Base-by-base conservation (phyloP, 2,329 filamentous ascomycete genomes). In the Colletotrichum kahawae region DNA sequence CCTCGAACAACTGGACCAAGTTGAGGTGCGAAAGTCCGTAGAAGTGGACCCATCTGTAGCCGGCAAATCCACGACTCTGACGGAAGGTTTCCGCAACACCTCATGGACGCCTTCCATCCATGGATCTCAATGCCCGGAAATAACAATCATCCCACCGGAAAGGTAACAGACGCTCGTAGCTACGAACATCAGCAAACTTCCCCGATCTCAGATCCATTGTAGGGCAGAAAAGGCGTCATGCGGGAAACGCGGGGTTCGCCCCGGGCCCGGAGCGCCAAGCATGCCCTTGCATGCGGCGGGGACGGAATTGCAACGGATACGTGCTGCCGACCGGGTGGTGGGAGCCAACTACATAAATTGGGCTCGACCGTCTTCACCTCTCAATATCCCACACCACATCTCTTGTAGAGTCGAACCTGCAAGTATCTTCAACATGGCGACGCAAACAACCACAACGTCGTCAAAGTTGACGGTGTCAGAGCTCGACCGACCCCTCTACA, bases 251-350 rank as follows among this genome's bases (percentile, higher is more conserved):
- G 64, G 43, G 38, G 64, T 54, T 67, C 64, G 43, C 48, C 29
- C 64, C 64, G 64, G 29, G 14, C 43, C 64, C 64, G 64, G 31
- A 36, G 21, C 34, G 62, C 34, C 62, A 65, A 51, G 63, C 63
- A 65, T 56, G n/a, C 27, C 64, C 64, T 56, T 56, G 64, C 31
- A 36, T 67, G 43, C 63, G 38, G 12, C 64, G 64, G n/a, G n/a
- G 43, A 67, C 64, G 64, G 64, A 67, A 54, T 67, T 67, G 64
- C 64, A 54, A 67, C 64, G 64, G 64, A 67, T 54, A 67, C 43
- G 64, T 67, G 18, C n/a, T 24, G 64, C 64, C 29, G 64, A 67
- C 24, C 29, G 29, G 27, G 48, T 67, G 64, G 24, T 24, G 60
- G 64, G 54, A 57, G 24, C 43, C 33, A 34, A 54, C 29, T 67